phyloP scores from a whole-genome alignment of 2,329 filamentous ascomycete genomes.

The Ophiosphaerella narmari region DNA sequence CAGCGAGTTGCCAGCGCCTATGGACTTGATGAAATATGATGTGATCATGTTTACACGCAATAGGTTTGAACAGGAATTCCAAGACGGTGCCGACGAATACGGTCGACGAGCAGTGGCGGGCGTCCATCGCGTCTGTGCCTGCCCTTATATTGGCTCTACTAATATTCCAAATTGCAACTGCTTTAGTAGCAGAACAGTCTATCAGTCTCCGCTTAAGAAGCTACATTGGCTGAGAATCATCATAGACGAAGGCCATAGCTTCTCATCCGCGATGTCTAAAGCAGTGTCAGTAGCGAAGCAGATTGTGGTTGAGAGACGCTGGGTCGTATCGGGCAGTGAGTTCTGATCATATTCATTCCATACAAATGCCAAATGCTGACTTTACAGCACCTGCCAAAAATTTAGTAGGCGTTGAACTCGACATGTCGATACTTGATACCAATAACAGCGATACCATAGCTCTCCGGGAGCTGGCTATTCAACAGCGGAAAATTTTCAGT shows the following conservation, averaged over 20 bases:
- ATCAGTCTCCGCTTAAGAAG: slow-evolving; percentile 66
- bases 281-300: slow-evolving; percentile 62
- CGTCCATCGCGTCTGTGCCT: slow-evolving; percentile 32
- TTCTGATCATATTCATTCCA: not conserved
- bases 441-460: slow-evolving; percentile 31
- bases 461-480: slow-evolving; percentile 40
- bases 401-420: slow-evolving; percentile 74
- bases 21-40: slow-evolving; percentile 69
- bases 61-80: slow-evolving; percentile 72
- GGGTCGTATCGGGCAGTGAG: slow-evolving; percentile 81
- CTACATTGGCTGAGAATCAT: slow-evolving; percentile 88
- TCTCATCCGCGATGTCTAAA: slow-evolving; percentile 70
- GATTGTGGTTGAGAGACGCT: slow-evolving; percentile 69
- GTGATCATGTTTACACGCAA: slow-evolving; percentile 76
- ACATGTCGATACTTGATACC: slow-evolving; percentile 48
- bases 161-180: slow-evolving; percentile 53
- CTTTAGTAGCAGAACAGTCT: slow-evolving; percentile 47
- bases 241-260: slow-evolving; percentile 87
- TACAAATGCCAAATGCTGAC: slow-evolving; percentile 1
- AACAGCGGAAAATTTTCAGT: slow-evolving; percentile 49
- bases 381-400: slow-evolving; percentile 71
- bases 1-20: slow-evolving; percentile 60
- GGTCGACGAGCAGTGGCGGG: slow-evolving; percentile 46
- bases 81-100: slow-evolving; percentile 53
- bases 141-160: slow-evolving; percentile 52